Conservation (phyloP, 2,329 filamentous ascomycete genomes). For the Phoma sp. region DNA sequence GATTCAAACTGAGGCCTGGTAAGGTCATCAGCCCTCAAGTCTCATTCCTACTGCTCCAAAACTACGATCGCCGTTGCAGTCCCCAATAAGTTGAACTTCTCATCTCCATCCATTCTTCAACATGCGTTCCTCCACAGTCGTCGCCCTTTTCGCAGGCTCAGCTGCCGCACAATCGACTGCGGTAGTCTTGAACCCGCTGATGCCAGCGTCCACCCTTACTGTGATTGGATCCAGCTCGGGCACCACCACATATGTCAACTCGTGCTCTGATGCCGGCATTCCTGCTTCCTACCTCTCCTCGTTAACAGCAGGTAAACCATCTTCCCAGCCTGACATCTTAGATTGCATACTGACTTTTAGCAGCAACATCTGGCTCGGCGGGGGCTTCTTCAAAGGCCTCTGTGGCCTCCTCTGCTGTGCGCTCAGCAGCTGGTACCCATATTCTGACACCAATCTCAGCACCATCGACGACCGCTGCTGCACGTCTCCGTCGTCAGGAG, state of each 20-base stretch:
- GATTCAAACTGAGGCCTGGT: background rate
- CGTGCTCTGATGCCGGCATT: slow-evolving; percentile 24
- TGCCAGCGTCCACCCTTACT: slow-evolving; percentile 24
- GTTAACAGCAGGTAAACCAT: slow-evolving; percentile 4
- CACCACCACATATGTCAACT: slow-evolving; percentile 33
- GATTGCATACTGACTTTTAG: background rate
- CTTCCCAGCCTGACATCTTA: background rate
- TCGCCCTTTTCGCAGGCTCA: slow-evolving; percentile 27
- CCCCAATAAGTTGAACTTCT: background rate
- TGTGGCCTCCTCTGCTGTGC: background rate
- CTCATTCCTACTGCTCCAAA: background rate
- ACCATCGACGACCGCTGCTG: slow-evolving; percentile 23
- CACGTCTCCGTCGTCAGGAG: slow-evolving; percentile 29
- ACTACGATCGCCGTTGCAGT: background rate
- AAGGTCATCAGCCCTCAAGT: background rate
- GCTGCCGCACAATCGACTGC: slow-evolving; percentile 27
- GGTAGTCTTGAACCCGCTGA: slow-evolving; percentile 25
- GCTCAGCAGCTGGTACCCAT: slow-evolving; percentile 1
- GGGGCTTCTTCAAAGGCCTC: background rate
- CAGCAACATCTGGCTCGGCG: slow-evolving; percentile 3
- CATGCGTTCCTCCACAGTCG: slow-evolving; percentile 29
- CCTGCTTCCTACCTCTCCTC: slow-evolving; percentile 12
- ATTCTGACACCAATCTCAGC: slow-evolving; percentile 14
- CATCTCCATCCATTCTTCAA: background rate
- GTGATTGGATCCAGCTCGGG: slow-evolving; percentile 28